phyloP scores from a whole-genome alignment of 768 basidiomycete genomes.

The Lactarius psammicola region DNA sequence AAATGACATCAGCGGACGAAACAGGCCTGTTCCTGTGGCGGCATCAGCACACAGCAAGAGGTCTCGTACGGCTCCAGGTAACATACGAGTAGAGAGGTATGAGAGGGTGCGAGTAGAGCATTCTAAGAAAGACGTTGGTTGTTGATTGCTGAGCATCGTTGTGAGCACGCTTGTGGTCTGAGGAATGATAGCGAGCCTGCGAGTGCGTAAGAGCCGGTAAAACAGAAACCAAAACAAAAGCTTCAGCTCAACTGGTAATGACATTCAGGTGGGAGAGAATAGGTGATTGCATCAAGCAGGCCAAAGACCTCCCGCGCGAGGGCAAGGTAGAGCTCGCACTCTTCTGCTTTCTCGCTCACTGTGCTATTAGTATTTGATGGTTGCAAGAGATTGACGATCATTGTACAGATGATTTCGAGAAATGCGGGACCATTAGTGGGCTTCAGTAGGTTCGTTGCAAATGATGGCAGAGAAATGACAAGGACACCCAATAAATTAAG shows the following conservation, averaged over 20 bases:
- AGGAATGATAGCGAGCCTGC: conserved; percentile 41
- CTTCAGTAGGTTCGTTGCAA: conserved; percentile 15
- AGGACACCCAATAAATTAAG: conserved; percentile 26
- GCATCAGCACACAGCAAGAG: conserved; percentile 5
- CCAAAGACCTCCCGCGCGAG: conserved; percentile 22
- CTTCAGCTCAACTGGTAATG: conserved; percentile 14
- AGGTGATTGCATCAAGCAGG: conserved; percentile 22
- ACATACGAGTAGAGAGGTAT: conserved; percentile 40
- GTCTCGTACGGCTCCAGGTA: conserved; percentile 56
- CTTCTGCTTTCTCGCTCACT: not conserved
- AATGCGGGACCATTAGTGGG: conserved; percentile 11
- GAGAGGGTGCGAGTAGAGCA: conserved; percentile 40
- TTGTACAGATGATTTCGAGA: conserved; percentile 20
- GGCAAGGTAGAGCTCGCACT: conserved; percentile 1
- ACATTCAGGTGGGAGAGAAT: conserved; percentile 18
- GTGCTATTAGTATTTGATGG: conserved; percentile 17
- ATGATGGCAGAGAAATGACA: conserved; percentile 23
- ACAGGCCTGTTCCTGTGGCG: conserved; percentile 9
- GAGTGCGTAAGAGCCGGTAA: conserved; percentile 29
- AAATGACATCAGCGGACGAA: conserved; percentile 29
- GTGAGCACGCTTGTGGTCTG: conserved; percentile 44
- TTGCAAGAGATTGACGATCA: conserved; percentile 19
- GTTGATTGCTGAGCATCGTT: conserved; percentile 49
- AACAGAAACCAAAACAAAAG: not conserved
- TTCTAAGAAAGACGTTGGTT: conserved; percentile 51